Conservation (phyloP, 345 rosid species). For the Eucalyptus marginata region DNA sequence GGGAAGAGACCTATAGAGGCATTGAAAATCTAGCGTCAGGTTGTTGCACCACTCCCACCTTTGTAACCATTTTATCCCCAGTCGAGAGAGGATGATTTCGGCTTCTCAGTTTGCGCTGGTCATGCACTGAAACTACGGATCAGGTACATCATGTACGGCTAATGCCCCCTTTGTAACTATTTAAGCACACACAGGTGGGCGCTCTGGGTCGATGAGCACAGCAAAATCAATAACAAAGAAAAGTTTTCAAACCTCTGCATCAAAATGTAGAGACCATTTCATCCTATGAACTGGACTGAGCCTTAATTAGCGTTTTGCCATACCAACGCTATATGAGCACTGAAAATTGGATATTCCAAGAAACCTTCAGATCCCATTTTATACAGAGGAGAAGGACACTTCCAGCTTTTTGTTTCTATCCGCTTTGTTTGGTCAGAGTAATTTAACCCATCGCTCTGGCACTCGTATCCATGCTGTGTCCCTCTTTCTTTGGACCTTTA, state of each 20-base stretch:
- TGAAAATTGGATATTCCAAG: not conserved
- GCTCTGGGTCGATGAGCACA: not conserved
- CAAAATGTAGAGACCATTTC: not conserved
- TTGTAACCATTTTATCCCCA: not conserved
- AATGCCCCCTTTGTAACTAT: not conserved
- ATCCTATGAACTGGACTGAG: not conserved
- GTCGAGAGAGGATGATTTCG: not conserved
- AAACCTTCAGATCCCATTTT: not conserved
- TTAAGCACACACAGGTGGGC: not conserved
- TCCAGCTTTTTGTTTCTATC: not conserved
- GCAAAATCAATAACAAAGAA: not conserved
- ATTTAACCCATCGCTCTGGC: not conserved
- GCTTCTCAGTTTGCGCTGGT: not conserved
- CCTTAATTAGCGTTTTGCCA: not conserved
- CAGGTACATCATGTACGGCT: not conserved
- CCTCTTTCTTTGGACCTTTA: not conserved
- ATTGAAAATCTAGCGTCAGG: not conserved
- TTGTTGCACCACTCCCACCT: not conserved
- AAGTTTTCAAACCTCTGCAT: rapidly evolving
- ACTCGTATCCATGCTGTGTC: not conserved
- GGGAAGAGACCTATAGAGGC: slow-evolving; percentile 13
- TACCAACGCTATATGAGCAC: rapidly evolving
- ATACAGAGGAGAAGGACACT: not conserved
- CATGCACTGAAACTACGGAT: not conserved
- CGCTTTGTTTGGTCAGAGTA: not conserved